phyloP scores from a whole-genome alignment of 495 filamentous ascomycete species.

The Margaritispora aquatica region DNA sequence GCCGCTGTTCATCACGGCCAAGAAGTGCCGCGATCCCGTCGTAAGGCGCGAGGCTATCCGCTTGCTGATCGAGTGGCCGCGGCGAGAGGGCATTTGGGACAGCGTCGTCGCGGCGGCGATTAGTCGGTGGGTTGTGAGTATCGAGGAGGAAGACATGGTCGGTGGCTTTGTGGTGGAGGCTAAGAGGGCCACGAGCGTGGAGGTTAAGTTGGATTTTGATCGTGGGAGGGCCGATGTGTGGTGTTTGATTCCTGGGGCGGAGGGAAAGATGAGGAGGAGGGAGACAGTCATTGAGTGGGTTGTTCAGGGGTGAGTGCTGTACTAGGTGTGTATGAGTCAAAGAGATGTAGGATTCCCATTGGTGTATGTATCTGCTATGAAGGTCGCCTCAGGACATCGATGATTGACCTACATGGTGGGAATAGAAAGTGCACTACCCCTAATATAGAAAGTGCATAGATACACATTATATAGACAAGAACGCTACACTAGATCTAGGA shows the following conservation, averaged over 20 bases:
- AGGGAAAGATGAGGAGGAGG: not conserved
- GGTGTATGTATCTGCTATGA: no score
- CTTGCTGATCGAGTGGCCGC: slow-evolving; percentile 42
- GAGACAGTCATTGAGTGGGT: not conserved
- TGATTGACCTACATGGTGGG: no score
- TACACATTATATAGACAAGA: no score
- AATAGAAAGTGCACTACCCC: no score
- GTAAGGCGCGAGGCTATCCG: slow-evolving; percentile 50
- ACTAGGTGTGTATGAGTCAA: not conserved
- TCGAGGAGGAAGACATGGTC: slow-evolving; percentile 41
- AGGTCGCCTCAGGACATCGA: no score
- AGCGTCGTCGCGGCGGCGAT: slow-evolving; percentile 48
- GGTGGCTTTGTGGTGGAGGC: slow-evolving; percentile 22
- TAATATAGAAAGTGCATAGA: no score
- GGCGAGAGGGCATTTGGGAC: slow-evolving; percentile 61
- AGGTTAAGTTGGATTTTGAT: not conserved
- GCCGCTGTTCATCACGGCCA: slow-evolving; percentile 50
- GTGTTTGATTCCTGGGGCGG: not conserved
- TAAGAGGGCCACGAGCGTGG: slow-evolving; percentile 1
- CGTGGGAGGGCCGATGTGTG: not conserved
- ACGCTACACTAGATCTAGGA: no score
- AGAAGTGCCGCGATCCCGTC: slow-evolving; percentile 49
- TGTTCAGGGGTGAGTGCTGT: not conserved
- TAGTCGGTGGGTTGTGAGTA: slow-evolving; percentile 45
- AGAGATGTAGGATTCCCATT: no score